Percentiles rank a stretch among this genome's conserved stretches.
Conservation (phyloP, 305 asterid species). For the Solanum hybrid region DNA sequence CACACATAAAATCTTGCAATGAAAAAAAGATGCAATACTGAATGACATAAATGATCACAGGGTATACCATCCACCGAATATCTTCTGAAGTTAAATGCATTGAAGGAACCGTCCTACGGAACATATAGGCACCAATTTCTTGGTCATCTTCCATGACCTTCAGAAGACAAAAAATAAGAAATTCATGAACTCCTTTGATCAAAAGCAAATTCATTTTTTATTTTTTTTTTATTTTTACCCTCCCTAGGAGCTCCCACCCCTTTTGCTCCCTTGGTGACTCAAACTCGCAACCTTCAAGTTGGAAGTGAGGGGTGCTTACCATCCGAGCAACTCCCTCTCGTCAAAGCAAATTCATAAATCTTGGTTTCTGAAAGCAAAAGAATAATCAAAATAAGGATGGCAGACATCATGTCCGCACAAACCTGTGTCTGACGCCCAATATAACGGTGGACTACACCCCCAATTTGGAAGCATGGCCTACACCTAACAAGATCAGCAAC, state of each 20-base stretch:
- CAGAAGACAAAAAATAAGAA: conserved; percentile 18
- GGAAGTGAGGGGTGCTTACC: too few species aligned
- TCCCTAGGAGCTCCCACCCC: too few species aligned
- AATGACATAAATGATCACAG: conserved; percentile 4
- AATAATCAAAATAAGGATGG: not conserved
- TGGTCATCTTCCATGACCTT: conserved; percentile 99
- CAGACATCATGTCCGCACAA: not conserved
- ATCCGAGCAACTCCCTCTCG: too few species aligned
- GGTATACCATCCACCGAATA: conserved; percentile 86
- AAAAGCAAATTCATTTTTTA: conserved; percentile 4
- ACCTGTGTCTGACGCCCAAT: conserved; percentile 99
- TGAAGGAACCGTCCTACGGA: conserved; percentile 97
- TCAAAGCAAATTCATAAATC: conserved; percentile 8
- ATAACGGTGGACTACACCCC: conserved; percentile 96
- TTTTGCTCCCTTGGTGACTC: too few species aligned
- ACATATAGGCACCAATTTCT: conserved; percentile 98
- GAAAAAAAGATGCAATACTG: not conserved
- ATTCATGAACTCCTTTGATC: conserved; percentile 1
- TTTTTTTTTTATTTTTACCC: too few species aligned
- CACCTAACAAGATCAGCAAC: conserved; percentile 78
- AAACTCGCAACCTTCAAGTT: too few species aligned
- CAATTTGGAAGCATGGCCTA: conserved; percentile 91
- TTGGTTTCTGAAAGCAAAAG: conserved; percentile 8
- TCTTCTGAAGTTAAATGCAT: conserved; percentile 80
- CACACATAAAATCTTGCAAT: not conserved